Base-by-base conservation (phyloP, 164 flowering plant genomes). In the Aristolochia fimbriata region DNA sequence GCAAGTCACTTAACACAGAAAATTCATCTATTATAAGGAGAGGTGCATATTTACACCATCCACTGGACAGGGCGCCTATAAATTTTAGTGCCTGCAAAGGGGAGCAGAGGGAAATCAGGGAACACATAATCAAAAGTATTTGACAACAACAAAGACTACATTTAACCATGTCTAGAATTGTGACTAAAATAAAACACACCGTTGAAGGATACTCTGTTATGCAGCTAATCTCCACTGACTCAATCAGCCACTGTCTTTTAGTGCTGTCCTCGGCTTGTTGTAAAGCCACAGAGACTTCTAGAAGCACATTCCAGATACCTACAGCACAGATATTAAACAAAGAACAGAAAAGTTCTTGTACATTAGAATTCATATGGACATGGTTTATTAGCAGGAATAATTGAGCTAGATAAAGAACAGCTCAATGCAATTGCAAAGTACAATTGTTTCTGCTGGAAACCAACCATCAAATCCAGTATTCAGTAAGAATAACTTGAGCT, bases 241-340 rank as follows among this genome's bases (percentile, higher is more conserved):
- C 86, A 53, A 83, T 65, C 60, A 93, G 87, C 99, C 95, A 93
- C 74, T 85, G 83, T 51, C 78, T 78, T 74, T 73, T 88, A 66
- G 74, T 68, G 69, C 76, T 69, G 68, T 72, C 78, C 30, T 85
- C 89, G 19, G 80, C 85, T 57, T 68, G 68, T 63, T 86, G 88
- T 62, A 90, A 57, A 47, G 89, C 84, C 20, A 81, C 80, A 54
- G 68, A 84, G 65, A 90, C 80, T 70, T 93, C 99, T 57, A 81
- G 58, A 47, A 86, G 89, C 57, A 71, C 83, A 68, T 82, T 72
- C 97, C 97, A 93, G 37, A 76, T 64, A 63, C 73, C 97, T 93
- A 25, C 56, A 30, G 30, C 30, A 27, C 30, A 37, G 43, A 37
- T 37, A 37, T 37, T 37, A 37, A 37, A 37, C 1, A 3, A 37